Evolutionary conservation across 805 yeast genomes (phyloP).

Genomic region (Wickerhamiella musiphila): DNA sequence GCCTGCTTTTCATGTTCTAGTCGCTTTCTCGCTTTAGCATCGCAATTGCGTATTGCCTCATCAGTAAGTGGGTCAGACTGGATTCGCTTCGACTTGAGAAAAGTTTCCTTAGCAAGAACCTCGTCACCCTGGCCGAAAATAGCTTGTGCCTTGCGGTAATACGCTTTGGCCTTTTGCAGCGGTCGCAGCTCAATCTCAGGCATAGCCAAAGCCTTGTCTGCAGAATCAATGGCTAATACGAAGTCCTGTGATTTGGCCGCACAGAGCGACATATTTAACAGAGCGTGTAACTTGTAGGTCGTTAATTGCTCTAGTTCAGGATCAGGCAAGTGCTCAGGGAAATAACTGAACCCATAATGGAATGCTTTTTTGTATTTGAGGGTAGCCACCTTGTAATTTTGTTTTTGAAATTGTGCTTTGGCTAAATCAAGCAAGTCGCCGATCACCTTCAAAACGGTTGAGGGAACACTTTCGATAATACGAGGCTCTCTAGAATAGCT

Average conservation of each 20-base stretch:
- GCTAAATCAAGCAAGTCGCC: constrained; percentile 34
- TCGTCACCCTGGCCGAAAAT: constrained; percentile 44
- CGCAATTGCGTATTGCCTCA: constrained; percentile 7
- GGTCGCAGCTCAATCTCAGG: constrained; percentile 33
- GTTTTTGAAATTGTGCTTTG: constrained; percentile 50
- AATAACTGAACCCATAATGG: constrained; percentile 49
- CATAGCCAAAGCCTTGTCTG: constrained; percentile 47
- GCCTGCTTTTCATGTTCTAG: background rate
- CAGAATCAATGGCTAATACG: constrained; percentile 35
- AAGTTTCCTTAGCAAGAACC: constrained; percentile 45
- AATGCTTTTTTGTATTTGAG: constrained; percentile 60
- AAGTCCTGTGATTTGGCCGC: constrained; percentile 45
- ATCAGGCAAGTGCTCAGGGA: constrained; percentile 37
- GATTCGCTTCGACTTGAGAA: constrained; percentile 37
- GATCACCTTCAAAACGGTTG: constrained; percentile 10
- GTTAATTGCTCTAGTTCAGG: constrained; percentile 22
- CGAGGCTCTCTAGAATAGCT: constrained; percentile 15
- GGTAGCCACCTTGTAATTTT: constrained; percentile 39
- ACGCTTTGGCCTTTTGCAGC: constrained; percentile 62
- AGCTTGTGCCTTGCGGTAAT: constrained; percentile 69
- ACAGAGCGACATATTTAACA: constrained; percentile 58
- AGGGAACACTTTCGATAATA: constrained; percentile 10
- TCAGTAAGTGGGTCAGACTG: constrained; percentile 7
- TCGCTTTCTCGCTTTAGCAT: background rate
- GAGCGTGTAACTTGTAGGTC: constrained; percentile 40